Conservation (phyloP, 2,329 filamentous ascomycete genomes). For the Colletotrichum gigasporum region DNA sequence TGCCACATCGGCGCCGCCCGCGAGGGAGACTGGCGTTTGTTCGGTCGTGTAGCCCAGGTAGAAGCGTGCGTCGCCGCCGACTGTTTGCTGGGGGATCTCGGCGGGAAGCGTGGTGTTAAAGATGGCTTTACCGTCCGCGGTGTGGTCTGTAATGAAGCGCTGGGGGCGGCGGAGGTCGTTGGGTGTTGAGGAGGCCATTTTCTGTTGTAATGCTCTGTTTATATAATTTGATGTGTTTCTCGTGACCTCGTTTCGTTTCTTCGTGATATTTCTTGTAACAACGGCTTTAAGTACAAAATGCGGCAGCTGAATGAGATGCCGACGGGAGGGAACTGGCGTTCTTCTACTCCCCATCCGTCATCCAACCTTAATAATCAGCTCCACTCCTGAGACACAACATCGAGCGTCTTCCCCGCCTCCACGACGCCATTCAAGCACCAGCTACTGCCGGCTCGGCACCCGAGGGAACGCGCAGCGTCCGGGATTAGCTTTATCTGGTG, state of each 20-base stretch:
- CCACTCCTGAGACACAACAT: neutral
- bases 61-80: constrained; percentile 34
- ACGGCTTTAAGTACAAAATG: no score
- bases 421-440: neutral
- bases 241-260: no score
- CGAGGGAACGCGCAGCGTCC: neutral
- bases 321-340: neutral
- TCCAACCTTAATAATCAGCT: neutral
- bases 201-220: no score
- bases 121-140: constrained; percentile 43
- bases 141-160: constrained; percentile 46
- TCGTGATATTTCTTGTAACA: no score
- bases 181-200: constrained; percentile 4
- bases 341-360: constrained; percentile 3
- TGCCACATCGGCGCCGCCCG: constrained; percentile 34
- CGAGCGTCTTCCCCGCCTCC: neutral
- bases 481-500: neutral
- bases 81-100: constrained; percentile 32
- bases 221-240: no score
- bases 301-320: neutral
- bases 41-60: constrained; percentile 39
- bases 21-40: constrained; percentile 35
- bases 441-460: constrained; percentile 20
- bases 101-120: constrained; percentile 41
- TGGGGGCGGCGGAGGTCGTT: constrained; percentile 30